These are phyloP conservation scores for Solanum lycopersicoides DNA, from an alignment of 257 asterid genomes.

Conservation along the genomic window DNA sequence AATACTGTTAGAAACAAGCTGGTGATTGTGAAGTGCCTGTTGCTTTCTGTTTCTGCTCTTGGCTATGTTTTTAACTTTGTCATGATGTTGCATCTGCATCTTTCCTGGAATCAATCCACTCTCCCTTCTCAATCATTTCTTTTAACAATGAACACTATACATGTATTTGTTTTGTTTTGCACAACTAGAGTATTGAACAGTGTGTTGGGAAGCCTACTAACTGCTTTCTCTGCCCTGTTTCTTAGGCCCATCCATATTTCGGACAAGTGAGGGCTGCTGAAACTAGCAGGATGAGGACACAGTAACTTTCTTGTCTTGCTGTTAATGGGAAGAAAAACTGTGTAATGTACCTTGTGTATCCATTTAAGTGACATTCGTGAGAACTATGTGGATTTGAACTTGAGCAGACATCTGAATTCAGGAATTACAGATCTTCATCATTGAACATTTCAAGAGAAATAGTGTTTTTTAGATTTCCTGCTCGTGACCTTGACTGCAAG, in stretches of 20 bases:
- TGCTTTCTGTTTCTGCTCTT: not conserved
- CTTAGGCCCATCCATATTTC: conserved; percentile 5
- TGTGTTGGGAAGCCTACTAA: not conserved
- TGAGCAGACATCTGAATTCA: not conserved
- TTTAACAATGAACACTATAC: not conserved
- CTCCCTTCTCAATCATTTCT: not conserved
- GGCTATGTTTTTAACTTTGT: not conserved
- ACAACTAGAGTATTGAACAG: not conserved
- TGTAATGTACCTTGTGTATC: not conserved
- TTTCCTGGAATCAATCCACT: not conserved
- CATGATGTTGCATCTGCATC: not conserved
- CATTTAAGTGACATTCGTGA: not conserved
- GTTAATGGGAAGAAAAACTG: not conserved
- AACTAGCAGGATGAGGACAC: conserved; percentile 4
- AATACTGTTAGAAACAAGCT: not conserved
- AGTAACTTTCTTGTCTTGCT: not conserved
- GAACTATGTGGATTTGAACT: not conserved
- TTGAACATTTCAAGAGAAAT: not conserved
- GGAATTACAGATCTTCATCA: not conserved
- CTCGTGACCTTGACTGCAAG: not conserved
- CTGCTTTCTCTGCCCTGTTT: not conserved
- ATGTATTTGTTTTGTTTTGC: not conserved
- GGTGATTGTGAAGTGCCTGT: not conserved
- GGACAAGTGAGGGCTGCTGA: conserved; percentile 6
- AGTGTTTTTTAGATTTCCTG: not conserved